Percentiles rank a stretch among this genome's conserved stretches.
Evolutionary conservation across 768 basidiomycete species (phyloP).

Genomic region (Pholiota molesta): DNA sequence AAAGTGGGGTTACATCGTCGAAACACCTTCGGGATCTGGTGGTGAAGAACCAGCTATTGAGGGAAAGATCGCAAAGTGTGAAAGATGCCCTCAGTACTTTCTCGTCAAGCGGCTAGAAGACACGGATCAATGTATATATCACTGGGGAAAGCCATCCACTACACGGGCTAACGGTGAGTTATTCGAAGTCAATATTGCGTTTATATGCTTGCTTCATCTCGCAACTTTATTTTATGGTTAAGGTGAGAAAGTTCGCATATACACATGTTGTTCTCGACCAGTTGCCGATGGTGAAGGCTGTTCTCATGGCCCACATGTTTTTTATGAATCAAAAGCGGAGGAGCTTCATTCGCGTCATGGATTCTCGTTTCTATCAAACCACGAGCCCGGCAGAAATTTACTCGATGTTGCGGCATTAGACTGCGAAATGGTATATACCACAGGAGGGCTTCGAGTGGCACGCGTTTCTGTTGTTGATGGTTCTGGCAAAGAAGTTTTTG

Average conservation of each 20-base stretch:
- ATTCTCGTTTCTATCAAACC: slow-evolving; percentile 55
- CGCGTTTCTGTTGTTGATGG: slow-evolving; percentile 90
- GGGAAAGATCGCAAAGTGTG: slow-evolving; percentile 70
- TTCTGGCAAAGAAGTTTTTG: slow-evolving; percentile 72
- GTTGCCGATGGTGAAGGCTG: slow-evolving; percentile 69
- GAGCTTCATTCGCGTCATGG: slow-evolving; percentile 75
- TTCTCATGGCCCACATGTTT: slow-evolving; percentile 84
- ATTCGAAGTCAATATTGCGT: background rate
- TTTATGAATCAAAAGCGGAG: slow-evolving; percentile 72
- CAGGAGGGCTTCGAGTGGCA: slow-evolving; percentile 89
- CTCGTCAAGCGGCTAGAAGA: slow-evolving; percentile 62
- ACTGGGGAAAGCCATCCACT: slow-evolving; percentile 78
- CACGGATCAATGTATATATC: slow-evolving; percentile 70
- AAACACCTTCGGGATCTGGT: slow-evolving; percentile 68
- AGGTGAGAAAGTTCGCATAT: slow-evolving; percentile 74
- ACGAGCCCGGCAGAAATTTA: slow-evolving; percentile 30
- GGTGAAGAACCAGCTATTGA: slow-evolving; percentile 64
- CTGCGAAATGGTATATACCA: slow-evolving; percentile 97
- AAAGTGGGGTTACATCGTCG: slow-evolving; percentile 71
- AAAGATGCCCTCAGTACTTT: slow-evolving; percentile 75
- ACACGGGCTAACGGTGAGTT: slow-evolving; percentile 66
- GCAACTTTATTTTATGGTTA: slow-evolving; percentile 6
- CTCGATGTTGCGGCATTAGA: slow-evolving; percentile 88
- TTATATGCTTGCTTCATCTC: background rate
- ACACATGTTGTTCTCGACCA: slow-evolving; percentile 77